These are phyloP conservation scores for Neoboletus subvelutipes DNA, from an alignment of 768 basidiomycete species.

Conservation along the genomic window DNA sequence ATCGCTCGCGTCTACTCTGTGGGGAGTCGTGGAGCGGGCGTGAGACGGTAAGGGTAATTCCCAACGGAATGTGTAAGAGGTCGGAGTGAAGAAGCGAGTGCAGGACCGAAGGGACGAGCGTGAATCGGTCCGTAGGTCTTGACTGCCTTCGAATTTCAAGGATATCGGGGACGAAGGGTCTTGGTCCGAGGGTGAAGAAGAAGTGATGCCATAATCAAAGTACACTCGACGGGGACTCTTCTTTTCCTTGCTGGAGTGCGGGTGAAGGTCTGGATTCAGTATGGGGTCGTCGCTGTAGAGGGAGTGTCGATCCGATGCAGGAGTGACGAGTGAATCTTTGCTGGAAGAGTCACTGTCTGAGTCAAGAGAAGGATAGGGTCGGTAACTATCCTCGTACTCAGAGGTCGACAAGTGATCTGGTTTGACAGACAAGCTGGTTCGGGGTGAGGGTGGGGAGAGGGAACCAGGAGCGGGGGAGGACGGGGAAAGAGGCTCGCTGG, in stretches of 20 bases:
- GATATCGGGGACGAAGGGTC: neutral
- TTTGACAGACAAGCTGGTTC: neutral
- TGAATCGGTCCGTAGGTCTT: neutral
- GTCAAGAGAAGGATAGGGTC: constrained; percentile 6
- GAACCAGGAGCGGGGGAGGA: neutral
- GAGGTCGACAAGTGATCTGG: neutral
- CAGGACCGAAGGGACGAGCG: neutral
- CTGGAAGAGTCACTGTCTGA: constrained; percentile 14
- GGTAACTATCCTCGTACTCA: neutral
- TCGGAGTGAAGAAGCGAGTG: constrained; percentile 1
- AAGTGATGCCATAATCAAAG: constrained; percentile 22
- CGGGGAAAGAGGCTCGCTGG: neutral
- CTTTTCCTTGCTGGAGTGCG: constrained; percentile 14
- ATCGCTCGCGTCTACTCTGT: neutral
- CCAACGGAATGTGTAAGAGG: constrained; percentile 18
- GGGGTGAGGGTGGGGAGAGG: neutral
- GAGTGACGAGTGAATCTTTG: constrained; percentile 4
- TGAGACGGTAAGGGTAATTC: constrained; percentile 18
- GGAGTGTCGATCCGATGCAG: neutral
- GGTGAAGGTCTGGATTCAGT: neutral
- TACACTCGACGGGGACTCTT: constrained; percentile 19
- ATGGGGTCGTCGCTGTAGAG: constrained; percentile 9
- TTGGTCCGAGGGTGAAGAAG: constrained; percentile 2
- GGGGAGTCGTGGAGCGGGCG: constrained; percentile 1
- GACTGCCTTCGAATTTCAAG: constrained; percentile 8